Conservation (phyloP, 495 filamentous ascomycete species). For the Pseudomonodictys pantanalensis region DNA sequence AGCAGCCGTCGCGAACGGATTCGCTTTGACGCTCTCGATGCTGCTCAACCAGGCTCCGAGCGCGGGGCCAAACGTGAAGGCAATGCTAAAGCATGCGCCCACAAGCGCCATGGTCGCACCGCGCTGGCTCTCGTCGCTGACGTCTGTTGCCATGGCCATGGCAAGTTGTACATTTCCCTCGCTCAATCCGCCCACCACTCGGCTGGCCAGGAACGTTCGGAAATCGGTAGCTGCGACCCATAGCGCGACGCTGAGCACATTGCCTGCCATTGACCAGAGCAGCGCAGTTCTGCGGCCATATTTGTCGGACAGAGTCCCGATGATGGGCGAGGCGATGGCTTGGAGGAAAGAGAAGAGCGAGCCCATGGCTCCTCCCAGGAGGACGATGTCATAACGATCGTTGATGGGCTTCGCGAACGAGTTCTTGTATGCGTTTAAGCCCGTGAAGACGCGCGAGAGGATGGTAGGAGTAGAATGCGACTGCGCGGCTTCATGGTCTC, state of each 20-base stretch:
- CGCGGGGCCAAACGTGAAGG: conserved; percentile 93
- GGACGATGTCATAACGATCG: conserved; percentile 92
- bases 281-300: conserved; percentile 87
- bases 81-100: conserved; percentile 93
- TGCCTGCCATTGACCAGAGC: conserved; percentile 90
- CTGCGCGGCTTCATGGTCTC: conserved; percentile 59
- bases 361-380: conserved; percentile 90
- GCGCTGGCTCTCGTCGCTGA: conserved; percentile 76
- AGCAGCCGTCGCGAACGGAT: conserved; percentile 90
- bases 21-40: conserved; percentile 71
- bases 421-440: conserved; percentile 92
- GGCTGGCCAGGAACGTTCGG: conserved; percentile 87
- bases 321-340: conserved; percentile 86
- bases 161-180: conserved; percentile 97
- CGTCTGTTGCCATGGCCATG: conserved; percentile 93
- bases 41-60: conserved; percentile 80
- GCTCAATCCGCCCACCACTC: conserved; percentile 87
- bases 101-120: conserved; percentile 94
- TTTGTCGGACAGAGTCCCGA: conserved; percentile 82
- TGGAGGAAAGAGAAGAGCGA: conserved; percentile 92
- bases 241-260: conserved; percentile 85
- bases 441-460: conserved; percentile 72
- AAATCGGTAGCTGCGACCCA: conserved; percentile 94
- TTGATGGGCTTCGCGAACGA: conserved; percentile 91
- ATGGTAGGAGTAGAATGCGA: conserved; percentile 56